Base-by-base conservation (phyloP, 306 rosid species). In the Inga laurina region DNA sequence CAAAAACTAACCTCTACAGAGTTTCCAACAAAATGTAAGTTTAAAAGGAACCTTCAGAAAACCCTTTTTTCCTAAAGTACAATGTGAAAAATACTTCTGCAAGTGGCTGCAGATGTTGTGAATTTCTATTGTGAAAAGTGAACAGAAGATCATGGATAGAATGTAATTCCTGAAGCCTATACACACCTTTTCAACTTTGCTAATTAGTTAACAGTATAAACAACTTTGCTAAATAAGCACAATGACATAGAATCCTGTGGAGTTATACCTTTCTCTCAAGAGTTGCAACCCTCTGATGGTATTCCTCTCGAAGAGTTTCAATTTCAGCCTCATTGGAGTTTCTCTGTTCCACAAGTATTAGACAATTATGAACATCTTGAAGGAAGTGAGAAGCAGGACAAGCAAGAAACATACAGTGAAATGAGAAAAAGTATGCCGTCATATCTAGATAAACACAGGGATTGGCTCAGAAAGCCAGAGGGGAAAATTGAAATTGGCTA, bases 241-340 rank as follows among this genome's bases (percentile, higher is more conserved):
- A 51, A 77, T 44, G 30, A 70, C 52, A 79, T 54, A 44, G 34
- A 49, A 48, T n/a, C 19, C 27, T 49, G 48, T 61, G 41, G 15
- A 52, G 61, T 22, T 41, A 52, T 74, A 91, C 97, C 97, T 93
- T 93, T 82, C 94, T 87, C 85, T 93, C 97, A 57, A 92, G 80
- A 76, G 85, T 86, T 81, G 95, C 80, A 84, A 91, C 93, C 86
- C 92, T 91, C 61, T 93, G 95, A 77, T 93, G 95, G 87, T 91
- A 89, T 80, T 93, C 97, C 89, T 93, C 97, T 71, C 97, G 85
- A 86, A 91, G 81, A 77, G 90, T 84, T 79, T 93, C 97, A 46
- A 93, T 79, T 90, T 93, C 97, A 18, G 90, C 92, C 57, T 91
- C 95, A 86, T 79, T 91, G 68, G 93, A 88, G 90, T 93, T 93